A percentile compares a stretch with the other conserved stretches of the same genome.
Evolutionary conservation across 352 stramenopile genomes (phyloP).

Genomic region (Globisporangium heterothallicum): DNA sequence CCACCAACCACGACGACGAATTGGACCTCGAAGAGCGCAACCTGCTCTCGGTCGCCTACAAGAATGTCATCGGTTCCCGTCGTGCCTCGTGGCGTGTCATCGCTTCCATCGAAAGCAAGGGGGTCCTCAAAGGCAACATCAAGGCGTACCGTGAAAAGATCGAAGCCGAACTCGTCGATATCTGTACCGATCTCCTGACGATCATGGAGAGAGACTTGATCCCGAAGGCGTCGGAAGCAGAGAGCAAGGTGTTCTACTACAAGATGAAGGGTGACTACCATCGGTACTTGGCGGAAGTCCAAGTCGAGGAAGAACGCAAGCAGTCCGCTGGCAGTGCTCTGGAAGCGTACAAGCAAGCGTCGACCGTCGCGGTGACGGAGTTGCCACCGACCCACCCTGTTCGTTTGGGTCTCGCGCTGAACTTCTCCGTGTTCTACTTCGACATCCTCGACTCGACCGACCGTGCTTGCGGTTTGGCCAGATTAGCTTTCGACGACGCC

Average conservation of each 20-base stretch:
- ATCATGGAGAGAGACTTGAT: constrained; percentile 97
- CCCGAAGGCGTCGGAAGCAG: constrained; percentile 96
- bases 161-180: constrained; percentile 92
- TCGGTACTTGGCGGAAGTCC: constrained; percentile 98
- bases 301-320: constrained; percentile 95
- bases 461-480: constrained; percentile 88
- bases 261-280: constrained; percentile 99
- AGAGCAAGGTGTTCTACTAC: constrained; percentile 99
- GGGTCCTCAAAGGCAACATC: constrained; percentile 88
- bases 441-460: constrained; percentile 98
- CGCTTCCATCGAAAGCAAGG: constrained; percentile 98
- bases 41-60: constrained; percentile 92
- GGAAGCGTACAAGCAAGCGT: constrained; percentile 91
- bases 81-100: constrained; percentile 98
- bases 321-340: constrained; percentile 85
- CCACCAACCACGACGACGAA: constrained; percentile 92
- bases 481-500: constrained; percentile 98
- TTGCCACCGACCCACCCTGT: constrained; percentile 89
- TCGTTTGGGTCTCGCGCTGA: constrained; percentile 97
- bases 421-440: constrained; percentile 99
- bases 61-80: constrained; percentile 98
- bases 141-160: constrained; percentile 97
- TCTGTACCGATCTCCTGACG: constrained; percentile 97
- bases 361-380: constrained; percentile 32
- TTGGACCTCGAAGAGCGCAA: constrained; percentile 98